phyloP scores from a whole-genome alignment of 306 rosid species.

The Alnus rubra region DNA sequence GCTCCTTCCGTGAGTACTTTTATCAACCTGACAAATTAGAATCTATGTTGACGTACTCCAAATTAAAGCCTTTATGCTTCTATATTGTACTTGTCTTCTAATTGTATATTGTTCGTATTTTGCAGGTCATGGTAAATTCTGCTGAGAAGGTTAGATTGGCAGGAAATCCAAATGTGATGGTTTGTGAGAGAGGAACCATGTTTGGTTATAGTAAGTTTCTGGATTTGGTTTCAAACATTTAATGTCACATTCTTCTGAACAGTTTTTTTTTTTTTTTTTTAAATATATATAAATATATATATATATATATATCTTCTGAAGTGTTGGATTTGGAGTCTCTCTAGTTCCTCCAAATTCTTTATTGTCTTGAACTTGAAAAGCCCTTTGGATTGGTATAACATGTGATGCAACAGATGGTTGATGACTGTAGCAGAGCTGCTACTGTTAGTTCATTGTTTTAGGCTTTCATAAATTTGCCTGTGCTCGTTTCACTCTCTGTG shows the following conservation, averaged over 20 bases:
- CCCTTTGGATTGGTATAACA: constrained; percentile 13
- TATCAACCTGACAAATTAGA: constrained; percentile 17
- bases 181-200: constrained; percentile 98
- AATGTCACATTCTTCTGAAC: constrained; percentile 14
- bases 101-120: constrained; percentile 20
- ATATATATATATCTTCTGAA: not conserved
- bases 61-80: constrained; percentile 8
- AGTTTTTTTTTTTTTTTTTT: not conserved
- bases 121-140: constrained; percentile 87
- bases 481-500: constrained; percentile 13
- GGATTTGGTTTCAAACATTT: constrained; percentile 12
- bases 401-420: not conserved
- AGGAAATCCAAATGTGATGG: constrained; percentile 96
- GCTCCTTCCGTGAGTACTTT: constrained; percentile 86
- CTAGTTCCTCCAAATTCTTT: not conserved
- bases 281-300: too few species aligned
- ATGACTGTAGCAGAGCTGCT: not conserved
- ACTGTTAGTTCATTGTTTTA: constrained; percentile 3
- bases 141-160: constrained; percentile 92
- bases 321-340: constrained; percentile 9
- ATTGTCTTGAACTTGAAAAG: constrained; percentile 10
- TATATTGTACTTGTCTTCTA: constrained; percentile 20
- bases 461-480: constrained; percentile 17
- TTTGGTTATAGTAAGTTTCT: constrained; percentile 94
- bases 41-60: constrained; percentile 8